These are phyloP conservation scores for Penicillium italicum DNA, from an alignment of 2,329 filamentous ascomycete species.

Conservation along the genomic window DNA sequence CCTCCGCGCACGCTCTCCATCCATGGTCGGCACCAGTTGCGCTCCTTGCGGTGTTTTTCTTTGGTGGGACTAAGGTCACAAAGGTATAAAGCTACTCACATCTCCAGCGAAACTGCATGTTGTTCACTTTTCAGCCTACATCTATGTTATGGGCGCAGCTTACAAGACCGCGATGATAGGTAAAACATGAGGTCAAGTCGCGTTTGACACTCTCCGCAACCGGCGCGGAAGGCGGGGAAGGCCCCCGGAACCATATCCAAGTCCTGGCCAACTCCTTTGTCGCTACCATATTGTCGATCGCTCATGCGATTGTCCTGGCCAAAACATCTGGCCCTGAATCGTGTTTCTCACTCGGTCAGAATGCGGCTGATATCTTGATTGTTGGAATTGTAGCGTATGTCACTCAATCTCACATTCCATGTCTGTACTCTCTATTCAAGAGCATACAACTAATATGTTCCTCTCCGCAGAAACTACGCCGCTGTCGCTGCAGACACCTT, in stretches of 20 bases:
- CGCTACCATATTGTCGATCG: conserved; percentile 62
- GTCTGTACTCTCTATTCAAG: neutral
- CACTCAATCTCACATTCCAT: neutral
- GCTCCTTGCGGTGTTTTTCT: conserved; percentile 78
- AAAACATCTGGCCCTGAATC: conserved; percentile 9
- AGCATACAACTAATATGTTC: neutral
- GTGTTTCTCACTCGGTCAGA: conserved; percentile 41
- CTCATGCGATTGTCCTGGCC: conserved; percentile 48
- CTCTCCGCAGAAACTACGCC: conserved; percentile 65
- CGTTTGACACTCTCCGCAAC: conserved; percentile 72
- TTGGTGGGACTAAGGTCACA: conserved; percentile 77
- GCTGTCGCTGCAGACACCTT: conserved; percentile 91
- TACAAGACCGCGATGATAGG: conserved; percentile 45
- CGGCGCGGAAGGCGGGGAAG: conserved; percentile 71
- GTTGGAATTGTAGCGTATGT: conserved; percentile 43
- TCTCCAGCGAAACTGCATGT: neutral
- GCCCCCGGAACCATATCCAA: conserved; percentile 78
- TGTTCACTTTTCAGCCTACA: neutral
- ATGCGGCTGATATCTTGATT: conserved; percentile 36
- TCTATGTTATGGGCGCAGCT: neutral
- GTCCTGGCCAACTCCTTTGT: conserved; percentile 84
- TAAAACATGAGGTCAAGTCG: conserved; percentile 84
- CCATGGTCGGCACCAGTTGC: conserved; percentile 91
- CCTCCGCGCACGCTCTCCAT: conserved; percentile 78
- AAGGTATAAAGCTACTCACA: conserved; percentile 54